Conservation (phyloP, 345 rosid genomes). For the Citrus medica region DNA sequence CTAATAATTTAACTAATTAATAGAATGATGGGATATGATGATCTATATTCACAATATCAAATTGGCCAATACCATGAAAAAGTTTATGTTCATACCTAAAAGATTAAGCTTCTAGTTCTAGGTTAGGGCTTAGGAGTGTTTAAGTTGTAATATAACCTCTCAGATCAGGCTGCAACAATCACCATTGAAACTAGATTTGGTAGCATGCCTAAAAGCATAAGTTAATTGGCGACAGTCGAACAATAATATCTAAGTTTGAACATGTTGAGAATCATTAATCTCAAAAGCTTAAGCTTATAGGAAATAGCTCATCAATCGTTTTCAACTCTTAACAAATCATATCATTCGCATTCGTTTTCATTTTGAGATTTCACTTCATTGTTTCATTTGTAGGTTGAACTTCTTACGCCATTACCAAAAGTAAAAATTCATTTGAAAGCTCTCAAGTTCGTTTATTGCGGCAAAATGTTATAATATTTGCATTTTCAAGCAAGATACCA, state of each 20-base stretch:
- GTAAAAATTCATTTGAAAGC: background rate
- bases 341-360: background rate
- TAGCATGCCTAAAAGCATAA: background rate
- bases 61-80: background rate
- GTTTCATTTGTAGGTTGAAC: background rate
- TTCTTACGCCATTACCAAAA: background rate
- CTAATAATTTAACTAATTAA: background rate
- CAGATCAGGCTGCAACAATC: background rate
- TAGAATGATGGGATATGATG: background rate
- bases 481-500: background rate
- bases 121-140: too few relatives aligned
- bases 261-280: background rate
- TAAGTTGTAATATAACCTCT: background rate
- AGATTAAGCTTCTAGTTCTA: background rate
- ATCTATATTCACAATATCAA: background rate
- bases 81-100: background rate
- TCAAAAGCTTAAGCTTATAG: background rate
- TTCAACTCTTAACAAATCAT: background rate
- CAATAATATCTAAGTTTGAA: background rate
- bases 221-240: background rate
- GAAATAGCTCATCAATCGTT: background rate
- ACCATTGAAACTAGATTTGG: background rate
- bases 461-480: background rate
- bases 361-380: background rate
- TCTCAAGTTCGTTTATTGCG: background rate